Conservation (phyloP, 2,329 filamentous ascomycete species). For the Monilinia polystroma region DNA sequence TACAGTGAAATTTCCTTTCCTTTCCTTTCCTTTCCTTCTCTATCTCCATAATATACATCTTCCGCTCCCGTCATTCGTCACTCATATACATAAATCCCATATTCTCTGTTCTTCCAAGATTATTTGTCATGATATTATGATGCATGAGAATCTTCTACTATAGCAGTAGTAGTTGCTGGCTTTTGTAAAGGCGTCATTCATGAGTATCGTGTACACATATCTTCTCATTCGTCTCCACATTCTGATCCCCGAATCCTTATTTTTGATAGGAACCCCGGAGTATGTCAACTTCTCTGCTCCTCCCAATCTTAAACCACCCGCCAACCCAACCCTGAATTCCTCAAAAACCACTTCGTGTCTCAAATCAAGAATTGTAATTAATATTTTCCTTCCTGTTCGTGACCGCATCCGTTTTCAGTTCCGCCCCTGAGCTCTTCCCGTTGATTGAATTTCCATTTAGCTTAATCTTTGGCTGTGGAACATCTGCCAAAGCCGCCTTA, state of each 20-base stretch:
- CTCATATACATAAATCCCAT: not conserved
- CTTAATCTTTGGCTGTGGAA: slow-evolving; percentile 15
- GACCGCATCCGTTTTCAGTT: slow-evolving; percentile 22
- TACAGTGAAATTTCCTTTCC: not conserved
- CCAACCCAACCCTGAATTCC: not conserved
- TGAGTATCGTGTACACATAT: slow-evolving; percentile 12
- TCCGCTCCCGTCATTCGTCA: not conserved
- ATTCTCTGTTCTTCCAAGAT: not conserved
- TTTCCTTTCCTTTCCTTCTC: not conserved
- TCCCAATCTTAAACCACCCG: not conserved
- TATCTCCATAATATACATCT: not conserved
- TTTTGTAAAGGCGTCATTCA: slow-evolving; percentile 7
- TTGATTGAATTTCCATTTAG: slow-evolving; percentile 25
- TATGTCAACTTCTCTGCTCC: not conserved
- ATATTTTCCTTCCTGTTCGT: slow-evolving; percentile 27
- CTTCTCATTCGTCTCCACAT: not conserved
- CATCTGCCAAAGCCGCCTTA: not conserved
- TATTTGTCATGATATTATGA: not conserved
- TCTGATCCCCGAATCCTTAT: not conserved
- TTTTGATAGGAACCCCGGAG: not conserved
- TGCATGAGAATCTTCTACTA: not conserved
- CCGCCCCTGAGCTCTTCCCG: slow-evolving; percentile 20
- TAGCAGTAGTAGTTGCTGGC: not conserved
- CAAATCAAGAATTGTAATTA: not conserved
- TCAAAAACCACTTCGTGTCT: too few species aligned